phyloP scores from a whole-genome alignment of 2,329 filamentous ascomycete genomes.

The Colletotrichum sp. region DNA sequence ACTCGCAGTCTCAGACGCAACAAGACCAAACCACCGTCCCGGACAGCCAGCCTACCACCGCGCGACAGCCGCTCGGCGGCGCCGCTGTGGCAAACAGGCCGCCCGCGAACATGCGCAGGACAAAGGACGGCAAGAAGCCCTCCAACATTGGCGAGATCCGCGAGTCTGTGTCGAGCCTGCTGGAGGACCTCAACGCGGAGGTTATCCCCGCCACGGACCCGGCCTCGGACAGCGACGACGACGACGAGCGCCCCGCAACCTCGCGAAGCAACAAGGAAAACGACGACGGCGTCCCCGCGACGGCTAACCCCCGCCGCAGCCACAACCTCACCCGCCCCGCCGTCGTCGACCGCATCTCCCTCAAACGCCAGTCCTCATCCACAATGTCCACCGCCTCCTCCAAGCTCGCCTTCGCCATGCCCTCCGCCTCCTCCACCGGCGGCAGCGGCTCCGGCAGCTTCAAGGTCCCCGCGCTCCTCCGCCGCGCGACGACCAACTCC shows the following conservation, averaged over 20 bases:
- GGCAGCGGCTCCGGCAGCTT: constrained; percentile 50
- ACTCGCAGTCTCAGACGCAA: constrained; percentile 39
- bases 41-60: constrained; percentile 53
- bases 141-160: constrained; percentile 81
- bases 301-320: constrained; percentile 38
- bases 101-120: constrained; percentile 67
- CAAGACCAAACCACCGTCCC: constrained; percentile 42
- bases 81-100: constrained; percentile 50
- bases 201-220: constrained; percentile 53
- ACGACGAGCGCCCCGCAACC: constrained; percentile 42
- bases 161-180: constrained; percentile 81
- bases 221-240: constrained; percentile 52
- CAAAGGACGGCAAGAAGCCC: constrained; percentile 68
- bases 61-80: constrained; percentile 36
- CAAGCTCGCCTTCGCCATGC: constrained; percentile 60
- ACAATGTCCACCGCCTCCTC: constrained; percentile 32
- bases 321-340: constrained; percentile 33
- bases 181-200: constrained; percentile 69
- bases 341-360: constrained; percentile 76
- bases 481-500: constrained; percentile 75
- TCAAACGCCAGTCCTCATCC: constrained; percentile 63
- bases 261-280: constrained; percentile 57
- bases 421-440: constrained; percentile 38
- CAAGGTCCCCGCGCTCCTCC: constrained; percentile 73
- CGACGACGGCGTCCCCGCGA: constrained; percentile 19